Conservation (phyloP, 1,284 basidiomycete genomes). For the Moesziomyces antarcticus region DNA sequence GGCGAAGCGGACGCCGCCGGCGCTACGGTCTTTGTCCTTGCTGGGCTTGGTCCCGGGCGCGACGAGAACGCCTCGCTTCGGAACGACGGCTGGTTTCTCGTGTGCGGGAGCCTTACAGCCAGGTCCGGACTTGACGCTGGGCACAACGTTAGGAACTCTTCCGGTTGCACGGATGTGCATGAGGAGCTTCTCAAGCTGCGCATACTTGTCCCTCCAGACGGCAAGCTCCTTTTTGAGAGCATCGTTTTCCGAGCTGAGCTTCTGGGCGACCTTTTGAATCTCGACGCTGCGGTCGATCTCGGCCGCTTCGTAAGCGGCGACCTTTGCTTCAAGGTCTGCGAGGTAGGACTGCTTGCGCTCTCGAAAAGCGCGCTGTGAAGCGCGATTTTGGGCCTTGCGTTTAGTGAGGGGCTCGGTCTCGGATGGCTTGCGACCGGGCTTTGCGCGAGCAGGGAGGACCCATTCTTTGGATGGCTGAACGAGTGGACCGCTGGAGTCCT, state of each 20-base stretch:
- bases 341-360: constrained; percentile 61
- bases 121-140: constrained; percentile 28
- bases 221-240: constrained; percentile 42
- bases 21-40: constrained; percentile 17
- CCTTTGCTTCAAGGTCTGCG: constrained; percentile 56
- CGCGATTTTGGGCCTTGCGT: constrained; percentile 64
- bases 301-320: constrained; percentile 60
- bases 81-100: constrained; percentile 17
- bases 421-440: constrained; percentile 66
- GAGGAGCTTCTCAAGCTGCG: constrained; percentile 34
- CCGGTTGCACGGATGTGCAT: constrained; percentile 22
- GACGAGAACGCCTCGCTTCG: constrained; percentile 31
- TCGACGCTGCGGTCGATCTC: constrained; percentile 61
- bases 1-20: constrained; percentile 24
- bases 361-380: constrained; percentile 61
- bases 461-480: constrained; percentile 63
- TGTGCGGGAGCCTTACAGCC: constrained; percentile 52
- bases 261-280: constrained; percentile 60
- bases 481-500: constrained; percentile 26
- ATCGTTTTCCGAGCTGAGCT: constrained; percentile 55
- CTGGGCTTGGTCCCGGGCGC: constrained; percentile 15
- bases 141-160: constrained; percentile 11
- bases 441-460: constrained; percentile 65
- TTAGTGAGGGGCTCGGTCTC: constrained; percentile 64
- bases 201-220: constrained; percentile 35